Evolutionary conservation across 2,329 filamentous ascomycete species (phyloP), one percentile per base, ranked within the genome.

Genomic region (Amauroascus verrucosus): DNA sequence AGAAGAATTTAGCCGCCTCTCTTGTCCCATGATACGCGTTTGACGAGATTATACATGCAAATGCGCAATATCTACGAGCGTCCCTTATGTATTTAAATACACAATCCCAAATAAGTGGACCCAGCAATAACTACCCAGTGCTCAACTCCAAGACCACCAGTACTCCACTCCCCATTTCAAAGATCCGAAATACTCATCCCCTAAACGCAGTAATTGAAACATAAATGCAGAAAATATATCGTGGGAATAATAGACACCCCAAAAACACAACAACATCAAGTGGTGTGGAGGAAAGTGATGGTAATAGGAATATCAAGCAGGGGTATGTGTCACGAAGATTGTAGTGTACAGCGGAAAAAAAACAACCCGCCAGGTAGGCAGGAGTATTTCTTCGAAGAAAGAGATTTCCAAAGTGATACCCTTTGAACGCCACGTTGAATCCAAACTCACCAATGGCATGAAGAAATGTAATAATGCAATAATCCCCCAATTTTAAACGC

Each of bases 401-500:
- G 24, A 3, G 1, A 28, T 18, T 28, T 16, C 40, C 20, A 16
- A 22, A 6, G 4, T n/a, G 18, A 5, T 18, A 13, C 32, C 33
- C 20, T 16, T 22, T 32, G 11, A 51, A 51, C 48, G 24, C 38
- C 37, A 18, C 13, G 16, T 44, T 22, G 14, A 24, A 16, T 7
- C 38, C 26, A 28, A 43, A 48, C 22, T 13, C 33, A 16, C n/a
- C 30, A 53, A 48, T 6, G 30, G 24, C 5, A 20, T 30, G 16
- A 13, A 3, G 8, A 48, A 41, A n/a, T 18, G 13, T 18, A 6
- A 48, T 20, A 40, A 9, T 22, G 24, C 41, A 43, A 26, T 13
- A 24, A 22, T 24, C 44, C 14, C 30, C 18, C 40, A 16, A 26
- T 52, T 46, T 52, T 11, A 35, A 53, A 53, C 51, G 51, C 51